These are phyloP conservation scores for Cryphonectria parasitica DNA, from an alignment of 2,329 filamentous ascomycete species.

Conservation along the genomic window DNA sequence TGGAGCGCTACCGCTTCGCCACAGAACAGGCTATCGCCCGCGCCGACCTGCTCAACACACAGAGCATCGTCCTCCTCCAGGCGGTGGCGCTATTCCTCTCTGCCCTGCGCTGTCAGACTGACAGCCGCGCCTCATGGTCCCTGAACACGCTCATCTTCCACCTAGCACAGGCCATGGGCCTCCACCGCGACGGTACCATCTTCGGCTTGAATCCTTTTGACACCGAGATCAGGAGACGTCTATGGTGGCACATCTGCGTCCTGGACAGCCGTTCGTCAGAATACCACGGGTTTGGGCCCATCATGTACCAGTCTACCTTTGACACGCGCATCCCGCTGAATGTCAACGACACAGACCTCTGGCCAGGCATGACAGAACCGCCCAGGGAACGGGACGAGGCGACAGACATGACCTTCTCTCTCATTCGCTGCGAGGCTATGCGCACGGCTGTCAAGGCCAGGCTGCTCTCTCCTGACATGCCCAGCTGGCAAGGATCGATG, in stretches of 20 bases:
- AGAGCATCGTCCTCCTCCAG: slow-evolving; percentile 60
- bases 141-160: slow-evolving; percentile 60
- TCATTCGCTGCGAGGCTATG: slow-evolving; percentile 42
- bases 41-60: slow-evolving; percentile 60
- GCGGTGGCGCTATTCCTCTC: slow-evolving; percentile 60
- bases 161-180: slow-evolving; percentile 54
- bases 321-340: slow-evolving; percentile 56
- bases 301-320: slow-evolving; percentile 44
- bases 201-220: slow-evolving; percentile 58
- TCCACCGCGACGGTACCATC: slow-evolving; percentile 52
- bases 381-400: slow-evolving; percentile 50
- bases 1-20: slow-evolving; percentile 46
- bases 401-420: slow-evolving; percentile 53
- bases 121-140: slow-evolving; percentile 58
- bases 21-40: slow-evolving; percentile 60
- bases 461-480: slow-evolving; percentile 13
- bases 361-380: slow-evolving; percentile 46
- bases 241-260: slow-evolving; percentile 63
- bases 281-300: slow-evolving; percentile 53
- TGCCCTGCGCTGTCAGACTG: slow-evolving; percentile 48
- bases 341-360: slow-evolving; percentile 54
- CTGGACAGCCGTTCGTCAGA: slow-evolving; percentile 59
- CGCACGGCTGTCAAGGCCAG: slow-evolving; percentile 29
- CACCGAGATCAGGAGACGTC: slow-evolving; percentile 59
- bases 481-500: neutral